Evolutionary conservation across 306 rosid species (phyloP), one percentile per base, ranked within the genome.

Genomic region (Mimosa bimucronata): DNA sequence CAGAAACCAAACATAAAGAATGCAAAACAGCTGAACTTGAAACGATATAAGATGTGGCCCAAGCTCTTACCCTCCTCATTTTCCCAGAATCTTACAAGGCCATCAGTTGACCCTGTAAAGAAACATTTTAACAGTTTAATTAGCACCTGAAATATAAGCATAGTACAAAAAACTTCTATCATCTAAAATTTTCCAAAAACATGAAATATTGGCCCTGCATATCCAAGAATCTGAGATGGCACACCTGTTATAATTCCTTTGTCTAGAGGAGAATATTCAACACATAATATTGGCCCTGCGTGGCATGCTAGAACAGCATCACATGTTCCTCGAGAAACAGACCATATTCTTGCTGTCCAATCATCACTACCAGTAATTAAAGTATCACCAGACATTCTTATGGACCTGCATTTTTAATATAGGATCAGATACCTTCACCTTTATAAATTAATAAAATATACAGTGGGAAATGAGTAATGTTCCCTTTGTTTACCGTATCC

Each of bases 271-370:
- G 99, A 95, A 88, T 95, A 93, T 83, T 95, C 99, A 9, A 95
- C 98, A 41, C 91, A 89, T 81, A 88, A 73, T 85, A 91, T 87
- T 83, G 98, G 99, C 74, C 99, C 99, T 34, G 98, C 99, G 85
- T 95, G 99, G 90, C 97, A 93, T 82, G 99, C 97, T 77, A 95
- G 81, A 88, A 95, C 97, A 82, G 98, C 98, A 88, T 95, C 99
- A 86, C 99, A 95, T 71, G 96, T 80, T 88, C 99, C 99, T 79
- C 90, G 90, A 62, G 97, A 90, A 84, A 90, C 89, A 58, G 99
- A 92, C 98, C 99, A 95, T 82, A 90, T 83, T 85, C 99, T 90
- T 69, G 99, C 96, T 0, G 99, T 93, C 99, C 99, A 95, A 87
- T 95, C 99, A 82, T 95, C 99, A 84, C 99, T 93, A 76, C 99